Base-by-base conservation (phyloP, 495 filamentous ascomycete genomes). In the Jackrogersella minutella region DNA sequence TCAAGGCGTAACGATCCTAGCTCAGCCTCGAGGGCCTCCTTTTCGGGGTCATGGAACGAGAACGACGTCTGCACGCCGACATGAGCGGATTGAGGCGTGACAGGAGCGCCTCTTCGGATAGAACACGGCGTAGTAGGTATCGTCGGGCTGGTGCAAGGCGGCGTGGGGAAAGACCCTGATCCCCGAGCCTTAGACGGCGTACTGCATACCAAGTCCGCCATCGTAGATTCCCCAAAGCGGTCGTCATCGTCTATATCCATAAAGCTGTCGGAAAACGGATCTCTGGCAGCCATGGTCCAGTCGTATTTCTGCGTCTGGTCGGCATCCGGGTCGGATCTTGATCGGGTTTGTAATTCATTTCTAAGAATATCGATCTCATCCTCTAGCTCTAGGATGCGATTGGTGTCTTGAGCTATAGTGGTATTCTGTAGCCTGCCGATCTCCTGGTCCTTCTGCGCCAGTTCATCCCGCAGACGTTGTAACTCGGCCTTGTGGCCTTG, bases 361-460 rank as follows among this genome's bases (percentile, higher is more conserved):
- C 69, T 73, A 59, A 77, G 64, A 8, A 16, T 44, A n/a, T 68
- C 73, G 59, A 77, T 78, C 80, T 78, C 76, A 58, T 54, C 68
- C 58, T 74, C 80, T 61, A 77, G 83, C 28, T 78, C 75, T 66
- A 76, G 64, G 28, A 82, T 74, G 10, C 79, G 70, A 1, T 74
- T 79, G 0, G 76, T 76, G 58, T 83, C 81, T 0, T 79, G 39
- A 22, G 13, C 40, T 13, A 78, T 34, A 0, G 79, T 81, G 56
- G 88, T 82, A 22, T 84, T 76, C 10, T 84, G 83, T 16, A 89
- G 63, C 13, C 75, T 63, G 17, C 75, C 76, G 47, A 85, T 81
- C 64, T 83, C 77, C 3, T 77, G 68, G 58, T 88, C 83, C 30
- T 84, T 77, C 0, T 81, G 73, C 1, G 79, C 76, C 36, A 90